A percentile compares a stretch with the other conserved stretches of the same genome.
These are phyloP conservation scores for Dioscorea dumetorum DNA, from an alignment of 106 monocot genomes.

Conservation along the genomic window DNA sequence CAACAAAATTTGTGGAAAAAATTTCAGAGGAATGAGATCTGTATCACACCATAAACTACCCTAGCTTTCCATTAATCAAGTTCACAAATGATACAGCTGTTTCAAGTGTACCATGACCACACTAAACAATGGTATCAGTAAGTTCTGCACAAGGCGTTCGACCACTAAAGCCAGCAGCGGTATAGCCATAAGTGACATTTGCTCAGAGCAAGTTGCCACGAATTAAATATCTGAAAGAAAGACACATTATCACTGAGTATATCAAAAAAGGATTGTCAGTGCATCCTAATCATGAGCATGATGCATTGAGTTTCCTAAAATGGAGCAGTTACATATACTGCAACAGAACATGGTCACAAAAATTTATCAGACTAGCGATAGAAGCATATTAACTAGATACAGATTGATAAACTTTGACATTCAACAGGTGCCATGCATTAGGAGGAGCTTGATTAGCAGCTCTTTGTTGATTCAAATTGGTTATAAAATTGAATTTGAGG, in stretches of 20 bases:
- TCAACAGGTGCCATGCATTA: too few relatives aligned
- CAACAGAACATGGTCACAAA: too few relatives aligned
- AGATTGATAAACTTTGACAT: too few relatives aligned
- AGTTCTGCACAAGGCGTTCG: slow-evolving; percentile 98
- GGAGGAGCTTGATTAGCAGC: too few relatives aligned
- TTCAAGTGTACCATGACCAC: slow-evolving; percentile 90
- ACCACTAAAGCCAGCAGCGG: slow-evolving; percentile 98
- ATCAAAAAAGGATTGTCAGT: background rate
- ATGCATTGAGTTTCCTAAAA: background rate
- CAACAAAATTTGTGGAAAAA: background rate
- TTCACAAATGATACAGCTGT: slow-evolving; percentile 79
- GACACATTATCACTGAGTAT: background rate
- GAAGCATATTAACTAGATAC: too few relatives aligned
- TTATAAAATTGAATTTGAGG: too few relatives aligned
- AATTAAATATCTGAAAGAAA: too few relatives aligned
- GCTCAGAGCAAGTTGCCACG: slow-evolving; percentile 95
- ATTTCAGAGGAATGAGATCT: slow-evolving; percentile 18
- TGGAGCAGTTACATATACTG: background rate
- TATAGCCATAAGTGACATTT: slow-evolving; percentile 97
- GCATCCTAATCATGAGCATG: background rate
- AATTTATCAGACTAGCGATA: too few relatives aligned
- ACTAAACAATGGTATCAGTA: slow-evolving; percentile 96
- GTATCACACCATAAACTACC: slow-evolving; percentile 98
- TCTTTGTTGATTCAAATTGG: too few relatives aligned
- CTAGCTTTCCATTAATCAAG: slow-evolving; percentile 67